Conservation (phyloP, 1,284 basidiomycete genomes). For the Moesziomyces antarcticus region DNA sequence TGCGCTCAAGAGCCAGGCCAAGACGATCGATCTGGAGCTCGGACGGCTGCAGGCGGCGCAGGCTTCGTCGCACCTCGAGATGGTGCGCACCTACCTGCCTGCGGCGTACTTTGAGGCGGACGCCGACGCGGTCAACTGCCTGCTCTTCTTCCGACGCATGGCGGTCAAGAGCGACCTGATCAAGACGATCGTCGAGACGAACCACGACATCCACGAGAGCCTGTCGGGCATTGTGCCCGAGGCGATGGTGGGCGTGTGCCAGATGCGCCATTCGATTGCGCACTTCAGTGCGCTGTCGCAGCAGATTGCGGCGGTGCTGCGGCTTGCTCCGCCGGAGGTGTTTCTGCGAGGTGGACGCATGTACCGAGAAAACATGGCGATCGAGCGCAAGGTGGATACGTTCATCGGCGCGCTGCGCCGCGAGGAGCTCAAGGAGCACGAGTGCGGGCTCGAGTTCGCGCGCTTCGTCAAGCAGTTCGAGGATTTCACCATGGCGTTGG, state of each 20-base stretch:
- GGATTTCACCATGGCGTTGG: constrained; percentile 51
- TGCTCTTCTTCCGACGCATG: constrained; percentile 66
- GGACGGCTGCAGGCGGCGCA: constrained; percentile 58
- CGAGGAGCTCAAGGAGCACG: constrained; percentile 90
- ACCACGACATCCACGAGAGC: constrained; percentile 58
- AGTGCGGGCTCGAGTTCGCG: constrained; percentile 88
- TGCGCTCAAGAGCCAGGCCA: constrained; percentile 64
- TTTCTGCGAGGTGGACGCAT: constrained; percentile 76
- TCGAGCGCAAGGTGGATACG: constrained; percentile 90
- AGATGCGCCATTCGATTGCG: constrained; percentile 62
- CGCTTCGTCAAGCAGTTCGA: constrained; percentile 69
- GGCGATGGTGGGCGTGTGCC: constrained; percentile 56
- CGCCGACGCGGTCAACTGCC: constrained; percentile 54
- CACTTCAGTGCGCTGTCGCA: constrained; percentile 61
- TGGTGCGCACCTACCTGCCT: constrained; percentile 60
- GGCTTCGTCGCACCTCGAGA: constrained; percentile 55
- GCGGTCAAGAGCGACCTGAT: constrained; percentile 61
- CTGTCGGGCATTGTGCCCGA: constrained; percentile 54
- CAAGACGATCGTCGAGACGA: constrained; percentile 57
- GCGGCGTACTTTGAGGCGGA: constrained; percentile 58
- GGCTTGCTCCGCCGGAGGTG: constrained; percentile 50
- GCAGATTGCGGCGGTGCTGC: constrained; percentile 62
- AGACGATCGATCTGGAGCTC: constrained; percentile 60
- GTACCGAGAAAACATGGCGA: constrained; percentile 79
- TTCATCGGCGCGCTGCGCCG: constrained; percentile 84